Percentiles rank a stretch among this genome's conserved stretches.
phyloP scores from a whole-genome alignment of 78 protist genomes.

The Isochrysis galbana region DNA sequence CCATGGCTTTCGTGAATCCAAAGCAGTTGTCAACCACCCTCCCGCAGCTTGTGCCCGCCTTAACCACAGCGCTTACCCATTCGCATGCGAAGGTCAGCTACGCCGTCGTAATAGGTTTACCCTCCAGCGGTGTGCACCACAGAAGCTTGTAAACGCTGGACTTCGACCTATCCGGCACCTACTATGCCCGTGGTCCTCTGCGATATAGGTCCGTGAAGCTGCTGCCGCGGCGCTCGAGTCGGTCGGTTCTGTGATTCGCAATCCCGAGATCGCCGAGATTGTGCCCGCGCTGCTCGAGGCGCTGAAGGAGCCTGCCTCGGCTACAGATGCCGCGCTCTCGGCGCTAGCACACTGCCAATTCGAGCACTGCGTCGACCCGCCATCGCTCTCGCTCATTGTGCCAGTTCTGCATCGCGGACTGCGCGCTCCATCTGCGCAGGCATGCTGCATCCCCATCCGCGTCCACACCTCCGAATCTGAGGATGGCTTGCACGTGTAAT shows the following conservation, averaged over 20 bases:
- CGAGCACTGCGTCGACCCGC: conserved; percentile 89
- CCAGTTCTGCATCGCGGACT: conserved; percentile 90
- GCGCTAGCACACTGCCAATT: conserved; percentile 82
- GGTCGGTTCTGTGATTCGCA: conserved; percentile 87
- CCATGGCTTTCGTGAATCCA: conserved; percentile 92
- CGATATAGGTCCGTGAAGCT: conserved; percentile 70
- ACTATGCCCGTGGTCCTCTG: too few species aligned
- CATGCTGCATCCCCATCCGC: not conserved
- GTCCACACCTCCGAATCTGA: not conserved
- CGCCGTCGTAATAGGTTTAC: too few species aligned
- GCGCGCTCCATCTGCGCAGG: conserved; percentile 17
- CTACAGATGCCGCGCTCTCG: conserved; percentile 65
- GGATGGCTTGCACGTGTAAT: too few species aligned
- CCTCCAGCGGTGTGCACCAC: too few species aligned
- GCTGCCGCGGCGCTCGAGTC: conserved; percentile 82
- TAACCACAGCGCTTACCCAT: conserved; percentile 72
- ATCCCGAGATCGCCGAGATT: conserved; percentile 88
- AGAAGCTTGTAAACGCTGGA: too few species aligned
- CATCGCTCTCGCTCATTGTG: conserved; percentile 90
- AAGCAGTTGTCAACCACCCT: conserved; percentile 83
- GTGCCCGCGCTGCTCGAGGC: conserved; percentile 77
- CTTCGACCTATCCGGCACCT: too few species aligned
- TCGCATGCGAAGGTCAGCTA: conserved; percentile 77
- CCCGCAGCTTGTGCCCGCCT: conserved; percentile 87
- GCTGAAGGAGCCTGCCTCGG: conserved; percentile 68